These are phyloP conservation scores for Syzygium syzygioides DNA, from an alignment of 441 rosid species.

Conservation along the genomic window DNA sequence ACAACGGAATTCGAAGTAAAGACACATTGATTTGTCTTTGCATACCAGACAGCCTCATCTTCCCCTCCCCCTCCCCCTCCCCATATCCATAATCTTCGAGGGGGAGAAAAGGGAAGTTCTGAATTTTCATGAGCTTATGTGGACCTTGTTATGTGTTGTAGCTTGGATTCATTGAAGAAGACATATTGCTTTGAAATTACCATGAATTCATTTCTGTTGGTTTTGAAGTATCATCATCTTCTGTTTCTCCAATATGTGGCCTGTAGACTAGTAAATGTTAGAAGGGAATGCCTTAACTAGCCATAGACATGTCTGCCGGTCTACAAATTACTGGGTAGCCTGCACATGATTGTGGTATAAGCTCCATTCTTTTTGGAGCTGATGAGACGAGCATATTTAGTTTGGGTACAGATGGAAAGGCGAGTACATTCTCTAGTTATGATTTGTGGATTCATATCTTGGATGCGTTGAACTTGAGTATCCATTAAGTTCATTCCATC, in stretches of 20 bases:
- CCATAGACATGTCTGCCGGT: conserved; percentile 65
- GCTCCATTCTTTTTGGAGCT: conserved; percentile 63
- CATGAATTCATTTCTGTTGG: not conserved
- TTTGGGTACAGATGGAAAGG: conserved; percentile 71
- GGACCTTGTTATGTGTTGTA: not conserved
- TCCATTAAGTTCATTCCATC: not conserved
- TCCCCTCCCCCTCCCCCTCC: not conserved
- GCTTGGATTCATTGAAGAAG: not conserved
- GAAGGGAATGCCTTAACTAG: conserved; percentile 31
- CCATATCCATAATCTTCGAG: not conserved
- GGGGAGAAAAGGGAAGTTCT: not conserved
- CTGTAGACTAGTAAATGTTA: not conserved
- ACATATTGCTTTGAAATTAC: not conserved
- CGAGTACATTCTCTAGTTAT: not conserved
- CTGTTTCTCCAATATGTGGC: not conserved
- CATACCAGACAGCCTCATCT: not conserved
- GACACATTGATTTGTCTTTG: not conserved
- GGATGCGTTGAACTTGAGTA: not conserved
- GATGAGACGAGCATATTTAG: conserved; percentile 73
- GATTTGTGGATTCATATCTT: not conserved
- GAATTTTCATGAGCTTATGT: not conserved
- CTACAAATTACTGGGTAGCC: conserved; percentile 78
- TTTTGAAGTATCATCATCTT: not conserved
- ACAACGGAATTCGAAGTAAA: not conserved
- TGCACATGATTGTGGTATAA: conserved; percentile 67